A percentile compares a stretch with the other conserved stretches of the same genome.
Evolutionary conservation across 139 green algal species (phyloP).

Genomic region (Coelastrella sp.): DNA sequence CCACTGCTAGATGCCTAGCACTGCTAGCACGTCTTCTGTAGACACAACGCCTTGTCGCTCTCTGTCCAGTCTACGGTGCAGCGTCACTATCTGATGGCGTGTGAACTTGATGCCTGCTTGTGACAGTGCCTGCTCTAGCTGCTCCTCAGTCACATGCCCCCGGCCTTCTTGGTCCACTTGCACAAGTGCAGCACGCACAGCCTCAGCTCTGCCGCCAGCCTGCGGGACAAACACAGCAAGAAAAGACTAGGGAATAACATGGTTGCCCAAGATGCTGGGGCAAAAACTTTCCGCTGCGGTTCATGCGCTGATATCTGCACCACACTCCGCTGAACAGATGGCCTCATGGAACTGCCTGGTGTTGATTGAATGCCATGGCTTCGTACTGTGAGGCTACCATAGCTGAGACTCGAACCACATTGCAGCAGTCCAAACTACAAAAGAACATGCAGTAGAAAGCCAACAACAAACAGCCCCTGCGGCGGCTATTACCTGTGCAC

Average conservation of each 20-base stretch:
- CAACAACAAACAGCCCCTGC: not conserved
- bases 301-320: too few species aligned
- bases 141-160: conserved; percentile 53
- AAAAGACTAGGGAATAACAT: too few species aligned
- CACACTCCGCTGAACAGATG: too few species aligned
- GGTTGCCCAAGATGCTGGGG: not conserved
- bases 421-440: not conserved
- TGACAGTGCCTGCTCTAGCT: conserved; percentile 64
- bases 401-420: too few species aligned
- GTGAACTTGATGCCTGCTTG: conserved; percentile 72
- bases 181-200: conserved; percentile 70
- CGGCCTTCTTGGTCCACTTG: conserved; percentile 65
- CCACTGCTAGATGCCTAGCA: too few species aligned
- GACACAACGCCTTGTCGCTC: conserved; percentile 61
- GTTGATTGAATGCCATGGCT: too few species aligned
- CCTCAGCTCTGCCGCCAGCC: conserved; percentile 50
- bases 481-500: conserved; percentile 71
- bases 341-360: too few species aligned
- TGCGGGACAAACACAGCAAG: not conserved
- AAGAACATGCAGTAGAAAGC: too few species aligned
- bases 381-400: too few species aligned
- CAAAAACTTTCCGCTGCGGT: too few species aligned
- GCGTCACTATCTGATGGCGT: conserved; percentile 76
- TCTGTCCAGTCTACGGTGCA: conserved; percentile 69
- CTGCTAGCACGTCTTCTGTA: conserved; percentile 70